Percentiles rank a stretch among this genome's conserved stretches.
phyloP scores from a whole-genome alignment of 805 yeast genomes.

The Gaillardinia entomophila region DNA sequence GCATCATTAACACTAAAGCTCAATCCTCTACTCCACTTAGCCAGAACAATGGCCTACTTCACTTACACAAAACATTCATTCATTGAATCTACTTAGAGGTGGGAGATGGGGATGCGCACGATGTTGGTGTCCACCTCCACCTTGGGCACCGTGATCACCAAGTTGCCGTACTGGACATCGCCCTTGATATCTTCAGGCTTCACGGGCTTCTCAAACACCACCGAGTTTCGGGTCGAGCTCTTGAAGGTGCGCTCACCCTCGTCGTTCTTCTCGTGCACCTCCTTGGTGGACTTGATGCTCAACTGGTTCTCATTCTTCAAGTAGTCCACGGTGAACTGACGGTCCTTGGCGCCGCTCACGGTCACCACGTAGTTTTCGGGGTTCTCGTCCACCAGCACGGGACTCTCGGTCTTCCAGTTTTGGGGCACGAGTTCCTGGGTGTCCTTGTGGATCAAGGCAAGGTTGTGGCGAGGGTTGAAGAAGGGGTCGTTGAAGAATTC shows the following conservation, averaged over 20 bases:
- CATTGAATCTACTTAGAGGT: too few species aligned
- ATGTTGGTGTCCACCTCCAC: too few species aligned
- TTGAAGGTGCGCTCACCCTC: slow-evolving; percentile 7
- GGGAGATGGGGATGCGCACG: too few species aligned
- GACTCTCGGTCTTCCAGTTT: too few species aligned
- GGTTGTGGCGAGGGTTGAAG: too few species aligned
- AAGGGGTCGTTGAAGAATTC: too few species aligned
- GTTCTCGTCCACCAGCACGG: slow-evolving; percentile 15
- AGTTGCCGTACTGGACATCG: slow-evolving; percentile 12
- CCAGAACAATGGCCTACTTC: too few species aligned
- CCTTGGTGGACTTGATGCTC: slow-evolving; percentile 10
- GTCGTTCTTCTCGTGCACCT: slow-evolving; percentile 5
- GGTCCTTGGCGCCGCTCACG: slow-evolving; percentile 9
- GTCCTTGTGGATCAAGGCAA: too few species aligned
- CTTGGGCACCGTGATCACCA: slow-evolving; percentile 8
- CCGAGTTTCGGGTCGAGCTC: slow-evolving; percentile 13
- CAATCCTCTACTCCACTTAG: too few species aligned
- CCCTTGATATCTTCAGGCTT: slow-evolving; percentile 14
- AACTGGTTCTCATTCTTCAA: slow-evolving; percentile 18
- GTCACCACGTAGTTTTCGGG: slow-evolving; percentile 16
- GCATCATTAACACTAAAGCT: too few species aligned
- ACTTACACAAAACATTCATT: too few species aligned
- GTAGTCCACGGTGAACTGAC: slow-evolving; percentile 18
- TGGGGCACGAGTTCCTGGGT: too few species aligned
- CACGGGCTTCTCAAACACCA: slow-evolving; percentile 19